Base-by-base conservation (phyloP, 306 rosid genomes). In the Lotus japonicus region DNA sequence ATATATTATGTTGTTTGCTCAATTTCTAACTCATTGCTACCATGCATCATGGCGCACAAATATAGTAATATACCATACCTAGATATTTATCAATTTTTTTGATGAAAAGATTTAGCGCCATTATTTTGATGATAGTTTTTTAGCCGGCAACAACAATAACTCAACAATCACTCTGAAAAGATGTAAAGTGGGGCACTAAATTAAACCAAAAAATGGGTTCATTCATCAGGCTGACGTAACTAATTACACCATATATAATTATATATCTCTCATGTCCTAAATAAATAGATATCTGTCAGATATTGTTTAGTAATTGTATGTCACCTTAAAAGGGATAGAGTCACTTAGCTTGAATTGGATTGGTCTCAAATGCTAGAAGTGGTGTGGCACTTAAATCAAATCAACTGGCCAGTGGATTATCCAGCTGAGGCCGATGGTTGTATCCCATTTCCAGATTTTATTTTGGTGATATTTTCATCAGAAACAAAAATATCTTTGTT, bases 201-300 rank as follows among this genome's bases (percentile, higher is more conserved):
- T 23, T 41, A 17, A 7, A 43, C 2, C 9, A 17, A 4, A 16
- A 12, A 64, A 57, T 10, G 7, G 18, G 28, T 70, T 45, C 48
- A 49, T 74, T 50, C 78, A 59, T 79, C 83, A 83, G 9, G 73
- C 57, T 72, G 74, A 83, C 83, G 76, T 43, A 73, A 71, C 14
- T 31, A 17, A 10, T 66, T 62, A 35, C 79, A 11, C 58, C 53
- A 65, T n/a, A n/a, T n/a, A n/a, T n/a, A n/a, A n/a, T n/a, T n/a
- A n/a, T n/a, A n/a, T 38, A 38, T 38, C 9, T 53, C 68, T 33
- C 12, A 54, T 28, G 52, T 26, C 50, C 21, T 52, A 50, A 41
- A 17, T 21, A 21, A 12, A 17, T 42, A 64, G 44, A 73, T 54
- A 74, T 57, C 54, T 74, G 9, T 4, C 11, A 13, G 11, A 67